Percentiles rank a stretch among this genome's conserved stretches.
These are phyloP conservation scores for Magnaporthales sp. DNA, from an alignment of 2,329 filamentous ascomycete species.

Conservation along the genomic window DNA sequence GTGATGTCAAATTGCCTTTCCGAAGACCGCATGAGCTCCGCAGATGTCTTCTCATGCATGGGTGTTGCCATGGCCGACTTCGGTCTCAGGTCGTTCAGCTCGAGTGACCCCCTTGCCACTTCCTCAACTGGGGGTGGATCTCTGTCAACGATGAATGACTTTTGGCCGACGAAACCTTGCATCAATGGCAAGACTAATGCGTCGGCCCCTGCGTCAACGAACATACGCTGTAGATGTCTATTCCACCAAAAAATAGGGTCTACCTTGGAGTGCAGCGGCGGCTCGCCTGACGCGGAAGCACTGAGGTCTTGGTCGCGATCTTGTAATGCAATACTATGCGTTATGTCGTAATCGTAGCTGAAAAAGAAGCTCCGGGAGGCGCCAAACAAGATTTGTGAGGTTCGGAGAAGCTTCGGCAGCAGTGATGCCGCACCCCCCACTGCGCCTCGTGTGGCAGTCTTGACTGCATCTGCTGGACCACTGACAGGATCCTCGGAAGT, in stretches of 20 bases:
- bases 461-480: neutral
- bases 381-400: constrained; percentile 76
- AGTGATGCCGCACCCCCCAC: constrained; percentile 34
- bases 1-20: constrained; percentile 69
- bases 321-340: constrained; percentile 46
- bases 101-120: constrained; percentile 31
- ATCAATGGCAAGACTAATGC: constrained; percentile 71
- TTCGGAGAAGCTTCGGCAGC: constrained; percentile 76
- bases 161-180: constrained; percentile 90
- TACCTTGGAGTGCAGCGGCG: constrained; percentile 60
- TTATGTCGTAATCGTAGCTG: constrained; percentile 90
- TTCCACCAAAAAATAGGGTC: constrained; percentile 93
- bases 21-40: constrained; percentile 27
- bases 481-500: neutral
- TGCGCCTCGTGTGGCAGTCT: neutral
- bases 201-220: constrained; percentile 66
- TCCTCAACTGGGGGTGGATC: constrained; percentile 47
- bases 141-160: constrained; percentile 64
- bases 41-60: constrained; percentile 16
- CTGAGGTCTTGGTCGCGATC: neutral
- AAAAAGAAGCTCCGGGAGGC: constrained; percentile 84
- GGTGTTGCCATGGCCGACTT: constrained; percentile 11
- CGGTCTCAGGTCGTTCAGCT: constrained; percentile 23
- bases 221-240: constrained; percentile 60
- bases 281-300: constrained; percentile 25